Evolutionary conservation across 164 flowering plant species (phyloP).

Genomic region (Platanus orientalis): DNA sequence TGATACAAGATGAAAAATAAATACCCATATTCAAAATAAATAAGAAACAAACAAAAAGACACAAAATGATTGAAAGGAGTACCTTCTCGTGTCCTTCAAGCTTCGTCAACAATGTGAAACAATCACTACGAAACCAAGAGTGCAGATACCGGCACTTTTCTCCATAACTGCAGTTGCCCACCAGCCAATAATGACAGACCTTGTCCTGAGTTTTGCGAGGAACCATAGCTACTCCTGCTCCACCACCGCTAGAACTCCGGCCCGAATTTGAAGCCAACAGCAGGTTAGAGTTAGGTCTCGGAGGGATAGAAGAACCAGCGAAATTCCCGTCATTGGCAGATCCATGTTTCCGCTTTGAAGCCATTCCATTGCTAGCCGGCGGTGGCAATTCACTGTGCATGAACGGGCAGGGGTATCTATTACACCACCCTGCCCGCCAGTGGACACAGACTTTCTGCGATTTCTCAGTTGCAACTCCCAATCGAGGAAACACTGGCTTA

Average conservation of each 20-base stretch:
- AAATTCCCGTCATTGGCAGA: constrained; percentile 26
- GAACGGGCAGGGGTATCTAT: constrained; percentile 45
- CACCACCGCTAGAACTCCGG: constrained; percentile 20
- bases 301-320: constrained; percentile 23
- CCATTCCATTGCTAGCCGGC: constrained; percentile 19
- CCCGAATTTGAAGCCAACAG: constrained; percentile 45
- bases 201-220: constrained; percentile 38
- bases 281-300: constrained; percentile 23
- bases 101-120: constrained; percentile 55
- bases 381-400: constrained; percentile 50
- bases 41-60: not conserved
- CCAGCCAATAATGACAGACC: constrained; percentile 64
- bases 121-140: constrained; percentile 63
- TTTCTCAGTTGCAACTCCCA: constrained; percentile 17
- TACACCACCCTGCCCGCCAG: constrained; percentile 73
- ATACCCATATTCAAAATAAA: not conserved
- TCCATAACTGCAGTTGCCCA: constrained; percentile 66
- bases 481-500: constrained; percentile 22
- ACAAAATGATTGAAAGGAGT: not conserved
- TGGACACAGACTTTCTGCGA: constrained; percentile 58
- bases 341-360: constrained; percentile 30
- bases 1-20: not conserved
- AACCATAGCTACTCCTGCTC: constrained; percentile 16
- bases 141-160: constrained; percentile 72
- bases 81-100: constrained; percentile 93